Evolutionary conservation across 2,329 filamentous ascomycete species (phyloP).

Genomic region (Neoascochyta sp.): DNA sequence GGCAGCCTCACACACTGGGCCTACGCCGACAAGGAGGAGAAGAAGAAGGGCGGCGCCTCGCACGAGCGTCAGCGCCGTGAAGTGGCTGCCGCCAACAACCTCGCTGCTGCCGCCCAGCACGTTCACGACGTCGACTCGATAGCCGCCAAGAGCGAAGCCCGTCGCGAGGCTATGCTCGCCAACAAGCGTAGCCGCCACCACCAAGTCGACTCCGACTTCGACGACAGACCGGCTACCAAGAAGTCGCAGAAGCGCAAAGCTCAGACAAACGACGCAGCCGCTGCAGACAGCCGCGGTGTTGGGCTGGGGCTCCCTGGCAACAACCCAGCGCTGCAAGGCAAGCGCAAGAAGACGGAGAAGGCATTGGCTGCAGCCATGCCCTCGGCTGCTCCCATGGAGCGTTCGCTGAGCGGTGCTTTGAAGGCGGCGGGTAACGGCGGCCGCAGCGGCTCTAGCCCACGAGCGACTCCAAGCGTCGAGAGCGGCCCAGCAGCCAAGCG

Average conservation of each 20-base stretch:
- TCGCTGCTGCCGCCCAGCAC: constrained; percentile 66
- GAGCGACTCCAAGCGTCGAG: constrained; percentile 63
- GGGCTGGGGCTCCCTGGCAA: constrained; percentile 64
- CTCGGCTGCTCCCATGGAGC: constrained; percentile 55
- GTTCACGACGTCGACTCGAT: constrained; percentile 79
- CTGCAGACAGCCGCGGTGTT: constrained; percentile 42
- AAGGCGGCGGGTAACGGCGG: constrained; percentile 48
- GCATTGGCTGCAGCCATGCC: constrained; percentile 30
- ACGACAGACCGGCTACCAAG: constrained; percentile 61
- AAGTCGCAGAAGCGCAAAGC: constrained; percentile 60
- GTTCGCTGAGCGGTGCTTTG: constrained; percentile 58
- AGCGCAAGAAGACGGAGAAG: constrained; percentile 80
- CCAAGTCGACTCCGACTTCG: constrained; percentile 73
- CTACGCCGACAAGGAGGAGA: constrained; percentile 72
- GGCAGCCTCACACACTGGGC: constrained; percentile 94
- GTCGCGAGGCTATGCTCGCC: constrained; percentile 75
- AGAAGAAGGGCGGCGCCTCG: constrained; percentile 56
- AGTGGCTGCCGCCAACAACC: constrained; percentile 67
- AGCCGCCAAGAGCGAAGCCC: constrained; percentile 72
- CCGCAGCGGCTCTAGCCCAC: constrained; percentile 55
- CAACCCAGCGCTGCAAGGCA: constrained; percentile 55
- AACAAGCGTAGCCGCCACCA: constrained; percentile 67
- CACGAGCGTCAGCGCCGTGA: constrained; percentile 75
- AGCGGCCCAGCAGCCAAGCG: constrained; percentile 52
- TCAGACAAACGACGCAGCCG: constrained; percentile 49